These are phyloP conservation scores for Pezicula carpinea DNA, from an alignment of 2,329 filamentous ascomycete genomes.

Conservation along the genomic window DNA sequence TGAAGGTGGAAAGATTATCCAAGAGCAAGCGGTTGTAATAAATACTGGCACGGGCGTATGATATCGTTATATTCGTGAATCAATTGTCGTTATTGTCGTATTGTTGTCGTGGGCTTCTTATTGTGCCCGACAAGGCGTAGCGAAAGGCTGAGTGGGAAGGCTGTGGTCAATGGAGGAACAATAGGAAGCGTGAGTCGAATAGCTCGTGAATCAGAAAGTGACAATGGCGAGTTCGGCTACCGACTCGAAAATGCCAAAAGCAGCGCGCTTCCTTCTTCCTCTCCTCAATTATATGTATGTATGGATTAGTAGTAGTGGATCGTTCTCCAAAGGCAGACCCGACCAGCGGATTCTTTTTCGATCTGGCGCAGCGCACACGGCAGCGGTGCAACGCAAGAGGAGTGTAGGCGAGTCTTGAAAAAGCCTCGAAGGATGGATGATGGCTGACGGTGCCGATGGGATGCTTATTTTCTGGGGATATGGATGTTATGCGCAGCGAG, in stretches of 20 bases:
- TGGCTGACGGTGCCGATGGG: background rate
- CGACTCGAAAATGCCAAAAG: no score
- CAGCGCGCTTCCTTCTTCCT: no score
- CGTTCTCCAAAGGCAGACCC: background rate
- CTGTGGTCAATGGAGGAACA: background rate
- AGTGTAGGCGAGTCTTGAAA: background rate
- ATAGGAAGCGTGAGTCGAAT: background rate
- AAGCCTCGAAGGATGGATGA: slow-evolving; percentile 2
- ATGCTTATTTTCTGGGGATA: background rate
- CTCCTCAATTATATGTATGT: background rate
- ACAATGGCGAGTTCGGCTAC: no score
- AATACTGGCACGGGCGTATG: background rate
- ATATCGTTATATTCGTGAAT: background rate
- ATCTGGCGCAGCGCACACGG: background rate
- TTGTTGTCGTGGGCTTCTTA: background rate
- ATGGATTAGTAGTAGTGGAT: background rate
- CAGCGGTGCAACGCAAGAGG: background rate
- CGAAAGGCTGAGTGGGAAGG: background rate
- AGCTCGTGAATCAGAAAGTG: background rate
- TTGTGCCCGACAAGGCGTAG: background rate
- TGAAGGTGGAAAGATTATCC: background rate
- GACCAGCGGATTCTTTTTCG: background rate
- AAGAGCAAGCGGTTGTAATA: background rate
- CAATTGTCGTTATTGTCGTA: background rate
- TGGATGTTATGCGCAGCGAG: background rate